phyloP scores from a whole-genome alignment of 441 rosid genomes.

The Lepidium campestre region DNA sequence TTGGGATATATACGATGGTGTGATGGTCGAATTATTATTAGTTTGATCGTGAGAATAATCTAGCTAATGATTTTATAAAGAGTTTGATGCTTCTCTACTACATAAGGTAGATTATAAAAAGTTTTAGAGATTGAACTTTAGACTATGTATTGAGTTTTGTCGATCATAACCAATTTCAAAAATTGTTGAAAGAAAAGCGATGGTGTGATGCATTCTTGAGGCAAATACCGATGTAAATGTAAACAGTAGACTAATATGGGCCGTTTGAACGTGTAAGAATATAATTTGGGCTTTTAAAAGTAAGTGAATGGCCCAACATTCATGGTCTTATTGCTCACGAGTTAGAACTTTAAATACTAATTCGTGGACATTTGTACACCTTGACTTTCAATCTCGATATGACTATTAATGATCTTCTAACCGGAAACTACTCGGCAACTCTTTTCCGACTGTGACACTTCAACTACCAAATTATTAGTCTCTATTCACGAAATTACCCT shows the following conservation, averaged over 20 bases:
- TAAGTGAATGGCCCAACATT: neutral
- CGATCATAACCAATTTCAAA: no score
- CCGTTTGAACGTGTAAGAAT: neutral
- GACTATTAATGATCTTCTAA: constrained; percentile 23
- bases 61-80: no score
- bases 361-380: neutral
- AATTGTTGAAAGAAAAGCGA: no score
- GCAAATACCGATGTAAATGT: no score
- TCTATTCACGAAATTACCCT: constrained; percentile 1
- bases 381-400: neutral
- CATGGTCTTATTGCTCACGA: neutral
- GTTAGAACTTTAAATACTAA: neutral
- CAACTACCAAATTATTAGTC: neutral
- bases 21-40: no score
- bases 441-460: constrained; percentile 13
- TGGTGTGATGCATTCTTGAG: no score
- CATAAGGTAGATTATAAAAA: no score
- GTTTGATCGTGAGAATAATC: no score
- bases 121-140: no score
- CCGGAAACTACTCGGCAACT: constrained; percentile 29
- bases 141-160: no score
- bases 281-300: neutral
- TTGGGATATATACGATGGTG: no score
- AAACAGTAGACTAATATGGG: neutral
- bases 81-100: no score